Conservation (phyloP, 495 filamentous ascomycete species). For the Annulohypoxylon maeteangense region DNA sequence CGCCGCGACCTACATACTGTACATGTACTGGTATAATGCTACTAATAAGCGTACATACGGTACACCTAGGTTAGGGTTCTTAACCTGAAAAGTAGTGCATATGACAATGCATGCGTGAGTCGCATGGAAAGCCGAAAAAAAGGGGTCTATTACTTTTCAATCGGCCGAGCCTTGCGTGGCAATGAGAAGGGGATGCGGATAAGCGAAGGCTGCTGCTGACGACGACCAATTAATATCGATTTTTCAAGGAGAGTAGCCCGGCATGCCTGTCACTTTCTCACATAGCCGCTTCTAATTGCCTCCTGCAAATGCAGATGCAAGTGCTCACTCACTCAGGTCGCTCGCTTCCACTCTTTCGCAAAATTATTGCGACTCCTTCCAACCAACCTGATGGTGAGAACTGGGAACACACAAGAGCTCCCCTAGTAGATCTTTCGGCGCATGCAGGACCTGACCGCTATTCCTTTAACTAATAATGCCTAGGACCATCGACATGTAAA, state of each 20-base stretch:
- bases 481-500: constrained; percentile 32
- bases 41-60: not conserved
- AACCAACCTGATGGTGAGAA: constrained; percentile 22
- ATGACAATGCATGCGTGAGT: not conserved
- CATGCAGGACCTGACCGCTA: constrained; percentile 38
- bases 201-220: constrained; percentile 27
- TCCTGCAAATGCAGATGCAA: constrained; percentile 43
- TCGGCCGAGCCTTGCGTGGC: constrained; percentile 27
- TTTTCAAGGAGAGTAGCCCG: constrained; percentile 6
- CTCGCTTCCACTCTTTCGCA: constrained; percentile 28
- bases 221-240: constrained; percentile 36
- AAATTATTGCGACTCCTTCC: constrained; percentile 16
- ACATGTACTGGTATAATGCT: not conserved
- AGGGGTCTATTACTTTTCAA: constrained; percentile 14
- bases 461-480: constrained; percentile 32
- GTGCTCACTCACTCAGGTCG: constrained; percentile 29
- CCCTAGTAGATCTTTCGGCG: constrained; percentile 19
- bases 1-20: constrained; percentile 6
- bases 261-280: constrained; percentile 32
- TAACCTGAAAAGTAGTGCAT: constrained; percentile 5
- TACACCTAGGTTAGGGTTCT: constrained; percentile 18
- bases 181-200: constrained; percentile 27
- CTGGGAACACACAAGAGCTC: constrained; percentile 18
- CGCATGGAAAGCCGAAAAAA: constrained; percentile 17
- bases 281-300: constrained; percentile 36